These are phyloP conservation scores for Malus fusca DNA, from an alignment of 306 rosid species.

Conservation along the genomic window DNA sequence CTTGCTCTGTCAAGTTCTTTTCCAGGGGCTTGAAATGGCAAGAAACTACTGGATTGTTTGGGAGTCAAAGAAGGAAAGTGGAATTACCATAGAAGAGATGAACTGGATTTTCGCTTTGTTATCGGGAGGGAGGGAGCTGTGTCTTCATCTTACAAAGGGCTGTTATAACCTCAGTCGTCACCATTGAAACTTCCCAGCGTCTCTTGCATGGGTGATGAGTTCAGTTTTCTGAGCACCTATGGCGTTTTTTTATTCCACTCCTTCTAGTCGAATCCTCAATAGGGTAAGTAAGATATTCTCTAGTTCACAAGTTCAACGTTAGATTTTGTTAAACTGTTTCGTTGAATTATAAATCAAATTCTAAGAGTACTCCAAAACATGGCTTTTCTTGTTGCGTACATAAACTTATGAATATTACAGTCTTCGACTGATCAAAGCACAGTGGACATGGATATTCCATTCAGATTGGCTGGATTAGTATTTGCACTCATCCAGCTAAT, in stretches of 20 bases:
- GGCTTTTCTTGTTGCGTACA: not conserved
- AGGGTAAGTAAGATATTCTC: slow-evolving; percentile 33
- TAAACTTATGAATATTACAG: slow-evolving; percentile 31
- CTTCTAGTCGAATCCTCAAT: slow-evolving; percentile 68
- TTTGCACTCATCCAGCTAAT: slow-evolving; percentile 78
- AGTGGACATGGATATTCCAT: slow-evolving; percentile 74
- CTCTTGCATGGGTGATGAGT: slow-evolving; percentile 60
- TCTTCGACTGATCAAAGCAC: slow-evolving; percentile 87
- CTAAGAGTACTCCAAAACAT: not conserved
- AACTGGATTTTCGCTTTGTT: slow-evolving; percentile 46
- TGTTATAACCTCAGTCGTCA: slow-evolving; percentile 48
- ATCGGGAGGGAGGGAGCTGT: slow-evolving; percentile 75
- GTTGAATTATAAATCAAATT: not conserved
- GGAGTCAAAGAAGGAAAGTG: slow-evolving; percentile 52
- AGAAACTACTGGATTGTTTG: slow-evolving; percentile 90
- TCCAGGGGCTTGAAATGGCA: slow-evolving; percentile 71
- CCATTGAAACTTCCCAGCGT: slow-evolving; percentile 65
- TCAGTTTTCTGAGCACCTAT: slow-evolving; percentile 73
- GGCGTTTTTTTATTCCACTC: slow-evolving; percentile 67
- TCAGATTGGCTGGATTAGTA: slow-evolving; percentile 77
- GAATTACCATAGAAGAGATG: slow-evolving; percentile 31
- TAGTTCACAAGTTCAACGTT: not conserved
- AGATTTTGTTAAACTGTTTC: not conserved
- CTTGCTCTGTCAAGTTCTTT: slow-evolving; percentile 64
- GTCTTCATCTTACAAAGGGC: slow-evolving; percentile 71